Base-by-base conservation (phyloP, 805 yeast species). In the Sugiyamaella boreocaroliniensis region DNA sequence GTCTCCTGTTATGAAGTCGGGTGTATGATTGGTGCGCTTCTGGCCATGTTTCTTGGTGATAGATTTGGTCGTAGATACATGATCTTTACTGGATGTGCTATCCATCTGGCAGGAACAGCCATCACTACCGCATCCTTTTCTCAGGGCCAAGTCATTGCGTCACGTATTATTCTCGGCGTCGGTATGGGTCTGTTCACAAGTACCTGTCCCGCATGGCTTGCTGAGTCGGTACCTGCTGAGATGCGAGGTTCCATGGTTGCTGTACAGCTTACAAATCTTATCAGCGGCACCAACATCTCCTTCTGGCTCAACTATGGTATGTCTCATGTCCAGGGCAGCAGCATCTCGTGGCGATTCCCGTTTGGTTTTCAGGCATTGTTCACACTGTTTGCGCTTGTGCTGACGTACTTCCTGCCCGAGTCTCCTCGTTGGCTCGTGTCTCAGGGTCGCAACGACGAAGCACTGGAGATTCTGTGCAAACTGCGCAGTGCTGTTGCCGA, bases 171-270 rank as follows among this genome's bases (percentile, higher is more conserved):
- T 32, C 55, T 57, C 37, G 65, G 65, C 10, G 42, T 60, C 37
- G 65, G 64, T 4, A 57, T 58, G 34, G 65, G 65, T 15, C 43
- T 57, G 29, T 54, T 61, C 48, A 60, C 59, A 47, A 50, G 57
- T 18, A 55, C 83, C 54, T 85, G 83, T 37, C 89, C 92, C 47
- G 71, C 86, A 61, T 85, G 83, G 65, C 80, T 83, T 71, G 85
- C 89, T 41, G 86, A 85, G 68, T 82, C 86, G 19, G 80, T 87
- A 11, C 89, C 89, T 29, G 80, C 77, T 60, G 80, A 84, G 76
- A 79, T 83, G 48, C 74, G 90, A 71, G 89, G 90, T 64, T 79
- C 86, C 26, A 73, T 82, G 56, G 86, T 84, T 48, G 78, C 83
- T 52, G 75, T 81, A 61, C 83, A 82, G 68, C 85, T 86, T 58